Conservation (phyloP, 306 rosid species). For the Canavalia ensiformis region DNA sequence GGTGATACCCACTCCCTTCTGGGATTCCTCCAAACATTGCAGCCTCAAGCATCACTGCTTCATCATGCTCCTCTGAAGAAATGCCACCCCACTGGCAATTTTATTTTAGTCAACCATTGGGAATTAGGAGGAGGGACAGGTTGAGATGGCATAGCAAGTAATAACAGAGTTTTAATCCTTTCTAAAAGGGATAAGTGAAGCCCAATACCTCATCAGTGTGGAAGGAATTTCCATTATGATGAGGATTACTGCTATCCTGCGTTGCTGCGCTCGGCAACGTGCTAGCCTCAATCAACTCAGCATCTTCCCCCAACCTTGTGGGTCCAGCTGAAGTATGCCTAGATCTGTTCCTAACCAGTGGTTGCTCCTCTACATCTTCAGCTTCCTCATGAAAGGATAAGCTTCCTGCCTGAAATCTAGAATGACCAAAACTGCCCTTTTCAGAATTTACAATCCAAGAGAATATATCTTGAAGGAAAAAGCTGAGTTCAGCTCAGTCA, state of each 20-base stretch:
- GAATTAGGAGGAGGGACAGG: conserved; percentile 27
- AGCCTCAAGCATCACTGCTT: conserved; percentile 98
- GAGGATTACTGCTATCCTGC: conserved; percentile 53
- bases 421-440: conserved; percentile 47
- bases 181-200: conserved; percentile 18
- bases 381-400: conserved; percentile 72
- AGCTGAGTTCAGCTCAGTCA: conserved; percentile 22
- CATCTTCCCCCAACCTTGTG: conserved; percentile 60
- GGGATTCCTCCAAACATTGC: conserved; percentile 97
- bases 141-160: conserved; percentile 22
- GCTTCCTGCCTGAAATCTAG: conserved; percentile 82
- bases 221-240: conserved; percentile 58
- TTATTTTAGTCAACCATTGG: conserved; percentile 31
- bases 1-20: conserved; percentile 72
- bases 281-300: conserved; percentile 56
- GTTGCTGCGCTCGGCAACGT: conserved; percentile 63
- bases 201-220: conserved; percentile 75
- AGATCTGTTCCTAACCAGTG: conserved; percentile 79
- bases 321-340: conserved; percentile 59
- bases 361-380: conserved; percentile 83
- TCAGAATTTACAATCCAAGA: conserved; percentile 47
- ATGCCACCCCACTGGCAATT: conserved; percentile 94
- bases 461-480: conserved; percentile 18
- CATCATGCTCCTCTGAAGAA: conserved; percentile 90
- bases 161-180: conserved; percentile 18